Evolutionary conservation across 1,284 basidiomycete species (phyloP).

Genomic region (Trichosporon faecale): DNA sequence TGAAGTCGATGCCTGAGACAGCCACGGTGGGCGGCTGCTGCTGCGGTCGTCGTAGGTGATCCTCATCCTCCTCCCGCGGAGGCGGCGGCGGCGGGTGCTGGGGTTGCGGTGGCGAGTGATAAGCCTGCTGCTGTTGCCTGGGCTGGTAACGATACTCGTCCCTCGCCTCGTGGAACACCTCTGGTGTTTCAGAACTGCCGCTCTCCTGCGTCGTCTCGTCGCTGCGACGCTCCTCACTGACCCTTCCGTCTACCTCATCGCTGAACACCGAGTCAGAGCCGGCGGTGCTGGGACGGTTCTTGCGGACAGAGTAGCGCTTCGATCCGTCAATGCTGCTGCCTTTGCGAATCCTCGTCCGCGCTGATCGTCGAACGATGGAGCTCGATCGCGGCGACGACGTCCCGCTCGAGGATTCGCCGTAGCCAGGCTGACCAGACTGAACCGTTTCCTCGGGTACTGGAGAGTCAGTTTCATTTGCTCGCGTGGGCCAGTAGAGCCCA

Average conservation of each 20-base stretch:
- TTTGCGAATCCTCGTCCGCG: slow-evolving; percentile 93
- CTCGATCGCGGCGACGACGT: slow-evolving; percentile 64
- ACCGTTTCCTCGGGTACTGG: slow-evolving; percentile 42
- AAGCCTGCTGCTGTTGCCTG: neutral
- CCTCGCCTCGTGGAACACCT: slow-evolving; percentile 23
- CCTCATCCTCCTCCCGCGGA: slow-evolving; percentile 31
- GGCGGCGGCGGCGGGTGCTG: slow-evolving; percentile 15
- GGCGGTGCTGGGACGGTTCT: slow-evolving; percentile 26
- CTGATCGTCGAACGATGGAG: slow-evolving; percentile 80
- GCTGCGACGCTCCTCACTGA: slow-evolving; percentile 23
- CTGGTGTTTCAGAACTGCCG: slow-evolving; percentile 28
- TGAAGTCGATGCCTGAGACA: slow-evolving; percentile 31
- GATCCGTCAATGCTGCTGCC: slow-evolving; percentile 71
- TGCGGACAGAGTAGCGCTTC: slow-evolving; percentile 65
- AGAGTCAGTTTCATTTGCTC: neutral
- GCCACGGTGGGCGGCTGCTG: slow-evolving; percentile 56
- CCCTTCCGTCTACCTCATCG: slow-evolving; percentile 16
- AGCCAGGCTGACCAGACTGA: neutral
- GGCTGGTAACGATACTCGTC: slow-evolving; percentile 1
- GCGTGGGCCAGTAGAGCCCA: neutral
- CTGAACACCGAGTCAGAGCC: slow-evolving; percentile 5
- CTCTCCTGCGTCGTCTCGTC: slow-evolving; percentile 26
- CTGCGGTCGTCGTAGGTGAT: slow-evolving; percentile 11
- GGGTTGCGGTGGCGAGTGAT: neutral
- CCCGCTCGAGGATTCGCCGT: neutral